phyloP scores from a whole-genome alignment of 257 asterid genomes.

The Jaltomata sinuosa region DNA sequence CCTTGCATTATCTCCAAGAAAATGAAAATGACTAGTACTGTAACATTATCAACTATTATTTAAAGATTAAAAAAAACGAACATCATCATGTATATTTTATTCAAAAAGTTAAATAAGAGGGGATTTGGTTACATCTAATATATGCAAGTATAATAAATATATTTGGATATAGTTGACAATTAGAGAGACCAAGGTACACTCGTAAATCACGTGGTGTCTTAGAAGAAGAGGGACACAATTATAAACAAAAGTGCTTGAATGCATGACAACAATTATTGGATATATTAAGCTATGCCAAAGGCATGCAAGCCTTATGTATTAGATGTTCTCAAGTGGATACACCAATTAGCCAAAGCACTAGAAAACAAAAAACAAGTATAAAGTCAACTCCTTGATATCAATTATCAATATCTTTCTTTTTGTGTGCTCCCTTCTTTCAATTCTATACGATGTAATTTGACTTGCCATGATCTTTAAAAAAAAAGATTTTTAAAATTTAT shows the following conservation, averaged over 20 bases:
- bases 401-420: too few relatives aligned
- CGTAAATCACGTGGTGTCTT: constrained; percentile 22
- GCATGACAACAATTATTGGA: constrained; percentile 67
- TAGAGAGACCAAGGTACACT: neutral
- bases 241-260: constrained; percentile 45
- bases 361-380: neutral
- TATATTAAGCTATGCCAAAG: constrained; percentile 12
- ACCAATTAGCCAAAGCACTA: neutral
- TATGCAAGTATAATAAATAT: neutral
- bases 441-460: too few relatives aligned
- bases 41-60: neutral
- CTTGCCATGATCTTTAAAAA: too few relatives aligned
- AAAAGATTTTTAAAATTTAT: too few relatives aligned
- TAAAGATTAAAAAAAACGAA: neutral
- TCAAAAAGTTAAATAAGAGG: neutral
- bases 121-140: neutral
- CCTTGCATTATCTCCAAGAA: neutral
- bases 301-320: constrained; percentile 4
- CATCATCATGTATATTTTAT: neutral
- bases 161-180: neutral
- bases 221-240: constrained; percentile 60
- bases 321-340: constrained; percentile 41
- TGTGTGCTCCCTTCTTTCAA: too few relatives aligned
- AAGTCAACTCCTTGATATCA: neutral
- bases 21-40: neutral